phyloP scores from a whole-genome alignment of 2,329 filamentous ascomycete species.

The Epichloe aotearoae region DNA sequence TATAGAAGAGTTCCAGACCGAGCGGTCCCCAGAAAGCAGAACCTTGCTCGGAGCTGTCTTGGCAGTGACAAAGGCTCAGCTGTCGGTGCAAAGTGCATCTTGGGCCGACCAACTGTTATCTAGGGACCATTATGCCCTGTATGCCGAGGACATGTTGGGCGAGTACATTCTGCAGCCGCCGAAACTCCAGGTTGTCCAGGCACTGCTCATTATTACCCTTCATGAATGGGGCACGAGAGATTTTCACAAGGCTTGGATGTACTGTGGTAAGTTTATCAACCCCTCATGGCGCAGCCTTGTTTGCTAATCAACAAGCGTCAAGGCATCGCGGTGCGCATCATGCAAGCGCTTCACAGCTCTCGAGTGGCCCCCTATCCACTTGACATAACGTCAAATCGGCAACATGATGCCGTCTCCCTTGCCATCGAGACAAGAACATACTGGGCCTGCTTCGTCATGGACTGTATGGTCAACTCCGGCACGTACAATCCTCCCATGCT shows the following conservation, averaged over 20 bases:
- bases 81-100: constrained; percentile 16
- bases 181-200: constrained; percentile 23
- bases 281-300: no score
- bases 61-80: constrained; percentile 18
- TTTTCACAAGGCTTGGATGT: constrained; percentile 30
- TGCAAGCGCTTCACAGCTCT: constrained; percentile 22
- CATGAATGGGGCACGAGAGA: constrained; percentile 30
- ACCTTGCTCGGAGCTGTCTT: constrained; percentile 18
- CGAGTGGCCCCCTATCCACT: constrained; percentile 16
- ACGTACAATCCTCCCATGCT: constrained; percentile 25
- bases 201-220: constrained; percentile 24
- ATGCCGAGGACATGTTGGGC: constrained; percentile 14
- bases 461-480: constrained; percentile 29
- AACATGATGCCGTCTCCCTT: constrained; percentile 11
- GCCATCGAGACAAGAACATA: constrained; percentile 27
- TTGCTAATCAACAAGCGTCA: background rate
- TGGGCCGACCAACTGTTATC: constrained; percentile 17
- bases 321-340: constrained; percentile 26
- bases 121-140: constrained; percentile 20
- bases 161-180: constrained; percentile 16
- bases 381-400: constrained; percentile 11
- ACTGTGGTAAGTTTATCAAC: constrained; percentile 15
- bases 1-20: constrained; percentile 12
- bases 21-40: constrained; percentile 14
- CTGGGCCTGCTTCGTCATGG: constrained; percentile 33